Conservation (phyloP, 805 yeast genomes). For the Lachancea lanzarotensis region DNA sequence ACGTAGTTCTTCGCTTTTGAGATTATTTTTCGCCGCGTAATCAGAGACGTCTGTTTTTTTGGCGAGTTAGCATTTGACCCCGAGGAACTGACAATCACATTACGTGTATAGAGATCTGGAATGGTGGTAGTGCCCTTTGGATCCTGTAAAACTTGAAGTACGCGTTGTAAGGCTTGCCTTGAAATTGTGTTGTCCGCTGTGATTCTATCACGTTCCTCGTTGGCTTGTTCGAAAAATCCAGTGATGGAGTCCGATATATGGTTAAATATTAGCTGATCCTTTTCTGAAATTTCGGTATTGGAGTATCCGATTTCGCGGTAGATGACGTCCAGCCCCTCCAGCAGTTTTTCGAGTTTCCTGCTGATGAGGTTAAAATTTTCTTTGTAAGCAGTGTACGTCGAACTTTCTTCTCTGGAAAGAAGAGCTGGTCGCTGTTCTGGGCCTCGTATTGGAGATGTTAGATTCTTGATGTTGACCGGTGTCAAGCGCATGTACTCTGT, state of each 20-base stretch:
- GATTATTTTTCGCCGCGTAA: slow-evolving; percentile 31
- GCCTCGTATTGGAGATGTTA: slow-evolving; percentile 15
- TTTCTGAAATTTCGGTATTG: slow-evolving; percentile 40
- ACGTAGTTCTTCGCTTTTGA: slow-evolving; percentile 29
- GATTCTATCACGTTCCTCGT: slow-evolving; percentile 32
- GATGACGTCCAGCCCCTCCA: slow-evolving; percentile 39
- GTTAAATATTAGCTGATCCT: slow-evolving; percentile 44
- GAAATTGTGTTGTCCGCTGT: slow-evolving; percentile 25
- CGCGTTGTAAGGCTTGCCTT: slow-evolving; percentile 25
- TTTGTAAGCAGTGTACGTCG: slow-evolving; percentile 17
- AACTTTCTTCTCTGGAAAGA: neutral
- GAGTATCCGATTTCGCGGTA: slow-evolving; percentile 53
- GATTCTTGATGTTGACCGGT: slow-evolving; percentile 21
- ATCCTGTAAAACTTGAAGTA: slow-evolving; percentile 32
- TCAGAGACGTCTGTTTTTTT: slow-evolving; percentile 31
- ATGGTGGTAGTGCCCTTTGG: slow-evolving; percentile 35
- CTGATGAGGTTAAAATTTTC: slow-evolving; percentile 31
- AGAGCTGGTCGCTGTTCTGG: slow-evolving; percentile 7
- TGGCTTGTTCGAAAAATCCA: slow-evolving; percentile 35
- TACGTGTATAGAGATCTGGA: slow-evolving; percentile 37
- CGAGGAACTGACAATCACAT: slow-evolving; percentile 23
- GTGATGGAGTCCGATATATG: slow-evolving; percentile 45
- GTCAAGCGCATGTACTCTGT: slow-evolving; percentile 27
- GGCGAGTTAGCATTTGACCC: slow-evolving; percentile 24
- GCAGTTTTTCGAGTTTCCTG: slow-evolving; percentile 26